A percentile compares a stretch with the other conserved stretches of the same genome.
These are phyloP conservation scores for Musa schizocarpa DNA, from an alignment of 176 grass and related monocot species.

Conservation along the genomic window DNA sequence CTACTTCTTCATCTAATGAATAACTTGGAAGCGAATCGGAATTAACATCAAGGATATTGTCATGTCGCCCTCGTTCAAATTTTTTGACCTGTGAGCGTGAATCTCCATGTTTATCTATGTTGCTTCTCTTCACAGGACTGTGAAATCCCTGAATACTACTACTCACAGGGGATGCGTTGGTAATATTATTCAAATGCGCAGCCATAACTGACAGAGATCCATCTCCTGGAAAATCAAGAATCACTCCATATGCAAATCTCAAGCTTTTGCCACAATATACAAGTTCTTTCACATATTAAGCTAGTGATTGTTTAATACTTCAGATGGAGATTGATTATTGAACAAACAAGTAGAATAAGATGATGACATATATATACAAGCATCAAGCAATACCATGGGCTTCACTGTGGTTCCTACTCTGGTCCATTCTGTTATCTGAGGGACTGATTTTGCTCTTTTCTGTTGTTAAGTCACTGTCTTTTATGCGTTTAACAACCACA, in stretches of 20 bases:
- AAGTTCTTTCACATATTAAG: constrained; percentile 16
- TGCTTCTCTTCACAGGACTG: constrained; percentile 40
- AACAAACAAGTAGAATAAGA: constrained; percentile 18
- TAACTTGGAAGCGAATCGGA: constrained; percentile 55
- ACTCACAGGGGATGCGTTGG: constrained; percentile 43
- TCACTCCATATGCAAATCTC: constrained; percentile 6
- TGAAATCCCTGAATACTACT: constrained; percentile 25
- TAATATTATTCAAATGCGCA: constrained; percentile 36
- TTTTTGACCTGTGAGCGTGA: constrained; percentile 45
- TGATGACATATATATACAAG: constrained; percentile 17
- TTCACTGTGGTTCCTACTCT: constrained; percentile 25
- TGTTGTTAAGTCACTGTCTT: constrained; percentile 29
- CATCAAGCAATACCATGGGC: constrained; percentile 40
- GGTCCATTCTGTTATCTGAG: constrained; percentile 45
- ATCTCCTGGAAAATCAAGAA: constrained; percentile 26
- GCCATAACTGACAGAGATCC: constrained; percentile 20
- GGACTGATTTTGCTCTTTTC: constrained; percentile 41
- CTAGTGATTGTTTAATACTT: not conserved
- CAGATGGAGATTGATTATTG: constrained; percentile 14
- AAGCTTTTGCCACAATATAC: constrained; percentile 11
- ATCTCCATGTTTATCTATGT: constrained; percentile 53
- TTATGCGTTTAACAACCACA: constrained; percentile 68
- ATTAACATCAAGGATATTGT: constrained; percentile 94
- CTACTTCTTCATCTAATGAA: constrained; percentile 76
- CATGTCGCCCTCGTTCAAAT: constrained; percentile 31